Evolutionary conservation across 1,284 basidiomycete species (phyloP), one percentile per base, ranked within the genome.

Genomic region (Ganoderma sinense): DNA sequence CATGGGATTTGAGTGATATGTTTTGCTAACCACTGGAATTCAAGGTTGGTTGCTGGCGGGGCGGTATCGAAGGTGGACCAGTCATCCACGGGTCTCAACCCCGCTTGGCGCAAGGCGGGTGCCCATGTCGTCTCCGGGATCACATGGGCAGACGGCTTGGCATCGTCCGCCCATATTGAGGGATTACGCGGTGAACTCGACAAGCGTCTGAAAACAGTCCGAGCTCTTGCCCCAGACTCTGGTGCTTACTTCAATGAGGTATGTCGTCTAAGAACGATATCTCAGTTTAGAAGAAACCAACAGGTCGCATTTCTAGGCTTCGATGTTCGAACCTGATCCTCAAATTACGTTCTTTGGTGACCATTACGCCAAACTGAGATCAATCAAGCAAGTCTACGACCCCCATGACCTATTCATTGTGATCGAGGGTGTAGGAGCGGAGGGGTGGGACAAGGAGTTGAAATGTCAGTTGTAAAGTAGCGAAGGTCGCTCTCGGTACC

Each of bases 341-440:
- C 77, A 82, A 71, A 68, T 78, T 1, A 78, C 82, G 0, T 86
- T 85, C 76, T 87, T 84, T 69, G 85, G 85, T 0, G 68, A 77
- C 1, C 83, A 87, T 69, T 86, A 86, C 63, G 31, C 72, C 1
- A 72, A 71, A 31, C 71, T 86, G 43, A 81, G 79, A 68, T 71
- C 58, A 0, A 84, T 87, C 76, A 87, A 87, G 75, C 65, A 75
- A 14, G 79, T 75, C 65, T 84, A 86, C 68, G 86, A 88, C 73
- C 81, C 83, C 0, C 59, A 76, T 13, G 78, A 78, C 45, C 68
- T 87, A 20, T 87, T 87, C 71, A 72, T 84, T 26, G 83, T 85
- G 11, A 69, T 75, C 0, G 75, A 80, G 51, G 86, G 86, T 4
- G 84, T 87, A 6, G 84, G 84, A 2, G 83, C 83, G 6, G 84